Percentiles rank a stretch among this genome's conserved stretches.
These are phyloP conservation scores for Arxiozyma telluris DNA, from an alignment of 1,139 yeast species.

Conservation along the genomic window DNA sequence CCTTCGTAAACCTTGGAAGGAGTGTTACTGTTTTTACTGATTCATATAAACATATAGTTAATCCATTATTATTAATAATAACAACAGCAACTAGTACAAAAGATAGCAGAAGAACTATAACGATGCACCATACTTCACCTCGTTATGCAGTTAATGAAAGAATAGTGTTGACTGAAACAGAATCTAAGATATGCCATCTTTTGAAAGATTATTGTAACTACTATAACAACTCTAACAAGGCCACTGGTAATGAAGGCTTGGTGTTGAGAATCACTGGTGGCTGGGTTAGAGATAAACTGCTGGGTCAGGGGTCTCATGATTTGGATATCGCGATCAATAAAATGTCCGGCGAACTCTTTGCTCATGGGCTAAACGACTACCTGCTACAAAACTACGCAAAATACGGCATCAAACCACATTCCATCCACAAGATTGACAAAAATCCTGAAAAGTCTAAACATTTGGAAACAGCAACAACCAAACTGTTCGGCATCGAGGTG, in stretches of 20 bases:
- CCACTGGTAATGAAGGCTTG: conserved; percentile 16
- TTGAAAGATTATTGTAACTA: conserved; percentile 22
- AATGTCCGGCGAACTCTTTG: conserved; percentile 81
- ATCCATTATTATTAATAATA: not conserved
- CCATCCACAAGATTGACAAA: conserved; percentile 72
- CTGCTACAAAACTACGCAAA: conserved; percentile 32
- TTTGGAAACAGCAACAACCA: conserved; percentile 91
- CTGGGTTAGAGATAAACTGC: conserved; percentile 92
- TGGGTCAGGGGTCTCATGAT: conserved; percentile 75
- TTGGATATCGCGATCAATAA: conserved; percentile 83
- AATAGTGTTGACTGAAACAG: conserved; percentile 16
- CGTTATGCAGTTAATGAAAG: not conserved
- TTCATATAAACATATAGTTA: not conserved
- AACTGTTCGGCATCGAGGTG: conserved; percentile 66
- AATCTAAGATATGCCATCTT: conserved; percentile 22
- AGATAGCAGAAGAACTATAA: not conserved
- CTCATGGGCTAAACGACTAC: conserved; percentile 51
- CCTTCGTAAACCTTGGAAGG: not conserved
- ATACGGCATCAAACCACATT: conserved; percentile 39
- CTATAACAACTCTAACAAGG: conserved; percentile 14
- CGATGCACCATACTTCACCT: not conserved
- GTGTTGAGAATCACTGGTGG: conserved; percentile 90
- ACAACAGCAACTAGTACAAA: not conserved
- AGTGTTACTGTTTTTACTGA: not conserved
- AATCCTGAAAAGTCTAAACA: conserved; percentile 96